Conservation (phyloP, 306 rosid species). For the Gillenia trifoliata region DNA sequence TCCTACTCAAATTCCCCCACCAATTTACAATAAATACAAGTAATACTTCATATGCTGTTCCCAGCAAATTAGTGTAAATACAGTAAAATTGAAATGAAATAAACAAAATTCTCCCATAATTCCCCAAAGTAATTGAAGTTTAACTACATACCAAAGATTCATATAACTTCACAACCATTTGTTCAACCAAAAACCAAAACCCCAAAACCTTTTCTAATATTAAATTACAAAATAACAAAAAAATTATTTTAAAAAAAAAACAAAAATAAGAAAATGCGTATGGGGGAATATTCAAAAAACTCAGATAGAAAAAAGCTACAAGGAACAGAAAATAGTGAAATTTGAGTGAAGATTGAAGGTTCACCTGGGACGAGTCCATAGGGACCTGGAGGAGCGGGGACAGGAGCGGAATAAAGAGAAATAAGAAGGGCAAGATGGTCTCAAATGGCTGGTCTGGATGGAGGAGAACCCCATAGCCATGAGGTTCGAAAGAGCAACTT, state of each 20-base stretch:
- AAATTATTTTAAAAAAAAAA: neutral
- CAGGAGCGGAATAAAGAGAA: constrained; percentile 41
- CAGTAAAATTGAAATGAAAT: neutral
- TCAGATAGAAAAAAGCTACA: neutral
- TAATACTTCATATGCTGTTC: neutral
- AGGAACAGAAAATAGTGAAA: neutral
- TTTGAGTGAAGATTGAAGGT: neutral
- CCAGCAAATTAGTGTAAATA: neutral
- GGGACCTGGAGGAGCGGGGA: constrained; percentile 39
- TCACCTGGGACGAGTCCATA: constrained; percentile 45
- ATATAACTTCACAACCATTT: neutral
- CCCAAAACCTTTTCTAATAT: neutral
- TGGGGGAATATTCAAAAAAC: neutral
- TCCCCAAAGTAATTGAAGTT: neutral
- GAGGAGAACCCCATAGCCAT: constrained; percentile 63
- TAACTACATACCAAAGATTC: neutral
- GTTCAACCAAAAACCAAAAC: neutral
- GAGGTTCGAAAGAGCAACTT: constrained; percentile 30
- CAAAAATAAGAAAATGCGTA: constrained; percentile 9
- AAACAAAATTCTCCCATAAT: neutral
- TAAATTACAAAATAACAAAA: neutral
- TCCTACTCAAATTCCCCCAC: neutral
- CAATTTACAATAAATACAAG: neutral
- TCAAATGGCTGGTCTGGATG: constrained; percentile 43
- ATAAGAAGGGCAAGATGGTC: constrained; percentile 54